Base-by-base conservation (phyloP, 2,329 filamentous ascomycete genomes). In the Dendryphion nanum region DNA sequence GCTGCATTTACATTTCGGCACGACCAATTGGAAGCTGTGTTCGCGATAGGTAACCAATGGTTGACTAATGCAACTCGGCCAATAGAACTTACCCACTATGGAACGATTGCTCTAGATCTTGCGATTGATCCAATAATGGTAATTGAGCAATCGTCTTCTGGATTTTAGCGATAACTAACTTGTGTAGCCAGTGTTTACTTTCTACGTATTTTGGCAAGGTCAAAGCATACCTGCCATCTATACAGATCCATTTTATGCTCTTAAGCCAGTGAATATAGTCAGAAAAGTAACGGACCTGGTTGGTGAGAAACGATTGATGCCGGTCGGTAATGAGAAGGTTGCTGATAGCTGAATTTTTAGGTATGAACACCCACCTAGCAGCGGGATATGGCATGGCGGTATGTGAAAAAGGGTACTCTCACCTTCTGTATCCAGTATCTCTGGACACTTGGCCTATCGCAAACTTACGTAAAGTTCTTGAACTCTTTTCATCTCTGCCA, bases 1-100 rank as follows among this genome's bases (percentile, higher is more conserved):
- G 40, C 33, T 33, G 34, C 35, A 6, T 55, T 48, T 14, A 38
- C 41, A 6, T 53, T 44, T 26, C 50, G 35, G 6, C 39, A 49
- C 4, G 50, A 57, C 7, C 51, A 48, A 14, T 21, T 55, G 23
- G 50, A 55, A 21, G 19, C 29, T 2, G 32, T 55, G 4, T 40
- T 50, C 10, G 30, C 19, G 4, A 18, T 50, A 13, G 38, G 33
- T 4, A 56, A 54, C 21, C 23, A 29, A 16, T 56, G 50, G 50
- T 10, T 54, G 18, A 16, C 30, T 2, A 35, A 18, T 10, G n/a
- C 35, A 3, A 33, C 46, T 16, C 37, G 37, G 8, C 40, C 44
- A 0, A 34, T 41, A 2, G 47, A 44, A 23, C 28, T 57, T n/a
- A 37, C 37, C 7, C 51, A 55, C 10, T 52, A 44, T n/a, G 33